Conservation (phyloP, 768 basidiomycete species). For the Amanita muscaria region DNA sequence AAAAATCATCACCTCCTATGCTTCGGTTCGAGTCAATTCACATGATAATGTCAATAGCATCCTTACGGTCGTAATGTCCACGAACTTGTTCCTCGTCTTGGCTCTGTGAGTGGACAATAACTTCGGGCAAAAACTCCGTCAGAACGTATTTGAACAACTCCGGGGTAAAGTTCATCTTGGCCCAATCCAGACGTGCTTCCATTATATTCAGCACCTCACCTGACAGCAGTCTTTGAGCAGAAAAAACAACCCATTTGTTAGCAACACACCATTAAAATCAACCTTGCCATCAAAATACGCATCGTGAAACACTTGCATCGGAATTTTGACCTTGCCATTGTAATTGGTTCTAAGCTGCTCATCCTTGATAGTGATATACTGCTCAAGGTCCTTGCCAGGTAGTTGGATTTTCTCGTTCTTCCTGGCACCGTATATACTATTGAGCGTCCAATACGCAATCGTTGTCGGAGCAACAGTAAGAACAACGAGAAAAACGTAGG, state of each 20-base stretch:
- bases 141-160: conserved; percentile 95
- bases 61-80: conserved; percentile 87
- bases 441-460: conserved; percentile 82
- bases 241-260: conserved; percentile 14
- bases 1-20: conserved; percentile 90
- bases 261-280: conserved; percentile 76
- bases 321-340: conserved; percentile 82
- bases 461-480: conserved; percentile 71
- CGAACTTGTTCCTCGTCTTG: conserved; percentile 97
- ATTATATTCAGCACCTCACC: conserved; percentile 90
- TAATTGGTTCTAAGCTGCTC: conserved; percentile 71
- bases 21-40: conserved; percentile 2
- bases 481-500: conserved; percentile 72
- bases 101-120: conserved; percentile 79
- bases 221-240: conserved; percentile 21
- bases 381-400: conserved; percentile 78
- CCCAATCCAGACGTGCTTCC: conserved; percentile 95
- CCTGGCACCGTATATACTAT: conserved; percentile 72
- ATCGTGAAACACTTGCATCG: conserved; percentile 97
- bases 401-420: conserved; percentile 80
- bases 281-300: conserved; percentile 95
- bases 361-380: conserved; percentile 90
- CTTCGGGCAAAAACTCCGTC: conserved; percentile 81
- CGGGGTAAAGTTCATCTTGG: conserved; percentile 81
- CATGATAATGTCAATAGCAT: conserved; percentile 3